phyloP scores from a whole-genome alignment of 2,329 filamentous ascomycete species.

The Ascochyta rabiei region DNA sequence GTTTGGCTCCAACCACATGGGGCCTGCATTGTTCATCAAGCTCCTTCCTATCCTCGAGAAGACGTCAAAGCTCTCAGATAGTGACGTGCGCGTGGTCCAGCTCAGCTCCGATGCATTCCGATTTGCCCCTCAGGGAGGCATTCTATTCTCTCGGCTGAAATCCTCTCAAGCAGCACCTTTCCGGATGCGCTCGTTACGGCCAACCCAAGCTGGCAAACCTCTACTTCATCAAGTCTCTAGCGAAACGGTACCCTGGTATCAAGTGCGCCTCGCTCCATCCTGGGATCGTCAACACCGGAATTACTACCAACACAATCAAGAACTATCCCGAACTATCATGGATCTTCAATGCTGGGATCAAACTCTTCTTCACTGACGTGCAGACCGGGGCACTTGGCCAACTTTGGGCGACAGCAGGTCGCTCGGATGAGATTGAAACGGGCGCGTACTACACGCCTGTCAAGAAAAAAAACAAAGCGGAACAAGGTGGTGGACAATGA shows the following conservation, averaged over 20 bases:
- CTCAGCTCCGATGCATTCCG: no score
- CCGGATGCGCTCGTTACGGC: no score
- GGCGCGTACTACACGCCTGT: slow-evolving; percentile 50
- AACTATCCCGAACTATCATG: background rate
- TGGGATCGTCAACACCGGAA: slow-evolving; percentile 50
- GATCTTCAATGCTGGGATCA: background rate
- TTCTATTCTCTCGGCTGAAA: no score
- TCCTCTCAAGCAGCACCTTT: no score
- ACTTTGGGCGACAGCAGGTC: slow-evolving; percentile 52
- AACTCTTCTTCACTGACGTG: slow-evolving; percentile 6
- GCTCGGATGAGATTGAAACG: slow-evolving; percentile 39
- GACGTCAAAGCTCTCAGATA: slow-evolving; percentile 33
- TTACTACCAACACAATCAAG: background rate
- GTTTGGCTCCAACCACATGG: slow-evolving; percentile 56
- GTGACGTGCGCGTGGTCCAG: no score
- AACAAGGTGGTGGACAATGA: slow-evolving; percentile 13
- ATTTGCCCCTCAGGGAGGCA: no score
- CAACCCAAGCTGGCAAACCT: slow-evolving; percentile 46
- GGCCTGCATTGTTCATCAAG: slow-evolving; percentile 51
- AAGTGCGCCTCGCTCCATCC: slow-evolving; percentile 51
- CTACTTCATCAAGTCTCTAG: slow-evolving; percentile 48
- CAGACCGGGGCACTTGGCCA: slow-evolving; percentile 39
- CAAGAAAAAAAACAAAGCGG: slow-evolving; percentile 21
- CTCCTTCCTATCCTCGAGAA: slow-evolving; percentile 49
- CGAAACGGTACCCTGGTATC: slow-evolving; percentile 50